Evolutionary conservation across 805 yeast genomes (phyloP).

Genomic region (Kodamaea fukazawae): DNA sequence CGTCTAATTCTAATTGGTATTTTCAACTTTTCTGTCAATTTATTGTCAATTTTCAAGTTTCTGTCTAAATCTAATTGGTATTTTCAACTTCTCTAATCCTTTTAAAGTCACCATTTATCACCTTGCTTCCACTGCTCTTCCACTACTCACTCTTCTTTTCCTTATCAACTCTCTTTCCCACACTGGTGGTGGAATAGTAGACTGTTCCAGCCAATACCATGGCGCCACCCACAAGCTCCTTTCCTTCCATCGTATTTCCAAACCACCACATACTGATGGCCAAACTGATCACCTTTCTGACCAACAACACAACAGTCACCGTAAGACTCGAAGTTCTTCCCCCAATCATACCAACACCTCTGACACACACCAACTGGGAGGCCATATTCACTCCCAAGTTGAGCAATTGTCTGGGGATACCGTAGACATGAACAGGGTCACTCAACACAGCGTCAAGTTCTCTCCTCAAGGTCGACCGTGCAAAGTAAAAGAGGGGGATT

Average conservation of each 20-base stretch:
- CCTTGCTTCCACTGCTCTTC: too few relatives aligned
- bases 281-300: slow-evolving; percentile 62
- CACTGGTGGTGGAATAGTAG: slow-evolving; percentile 7
- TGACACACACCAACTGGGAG: slow-evolving; percentile 48
- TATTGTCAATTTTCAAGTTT: too few relatives aligned
- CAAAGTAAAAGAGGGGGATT: slow-evolving; percentile 49
- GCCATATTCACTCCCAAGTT: slow-evolving; percentile 17
- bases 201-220: slow-evolving; percentile 57
- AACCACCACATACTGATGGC: slow-evolving; percentile 54
- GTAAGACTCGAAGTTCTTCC: slow-evolving; percentile 60
- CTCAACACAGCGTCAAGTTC: slow-evolving; percentile 14
- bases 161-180: slow-evolving; percentile 4
- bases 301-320: slow-evolving; percentile 55
- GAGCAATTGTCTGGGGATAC: slow-evolving; percentile 14
- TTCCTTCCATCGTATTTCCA: slow-evolving; percentile 38
- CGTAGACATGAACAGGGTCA: slow-evolving; percentile 1
- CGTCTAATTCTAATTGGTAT: too few relatives aligned
- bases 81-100: too few relatives aligned
- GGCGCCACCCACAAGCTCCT: slow-evolving; percentile 46
- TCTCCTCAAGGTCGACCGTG: slow-evolving; percentile 20
- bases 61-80: too few relatives aligned
- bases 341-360: slow-evolving; percentile 65
- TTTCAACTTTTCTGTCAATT: too few relatives aligned
- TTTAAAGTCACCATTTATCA: too few relatives aligned
- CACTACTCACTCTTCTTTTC: slow-evolving; percentile 14